Evolutionary conservation across 2,329 filamentous ascomycete species (phyloP), one percentile per base, ranked within the genome.

Genomic region (Hymenoscyphus scutula): DNA sequence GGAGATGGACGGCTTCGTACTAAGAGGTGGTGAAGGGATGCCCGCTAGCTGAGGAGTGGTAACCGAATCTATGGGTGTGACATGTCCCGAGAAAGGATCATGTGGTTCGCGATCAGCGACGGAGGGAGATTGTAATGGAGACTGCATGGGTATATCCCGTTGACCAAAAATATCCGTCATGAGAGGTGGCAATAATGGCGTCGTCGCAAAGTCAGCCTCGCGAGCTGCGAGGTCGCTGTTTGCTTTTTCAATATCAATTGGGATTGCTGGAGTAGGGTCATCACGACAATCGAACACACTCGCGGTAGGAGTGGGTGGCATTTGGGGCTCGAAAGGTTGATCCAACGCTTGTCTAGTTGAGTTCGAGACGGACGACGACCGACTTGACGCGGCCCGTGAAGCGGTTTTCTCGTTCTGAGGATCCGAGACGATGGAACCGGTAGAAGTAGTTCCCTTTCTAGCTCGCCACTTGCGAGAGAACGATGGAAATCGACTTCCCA

Each of bases 81-180:
- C 10, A 25, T 51, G 45, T 27, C 76, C 70, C 17, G 80, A 81
- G 29, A 41, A 41, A 5, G 67, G 65, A 58, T 73, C 71, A 25
- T 64, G 63, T 6, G 66, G 29, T n/a, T 87, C 86, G 19, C 45
- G 19, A 51, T 51, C 45, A 10, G 88, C 90, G 19, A 95, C 84
- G 0, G 87, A 89, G 0, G 92, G 92, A 0, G 92, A 96, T 75
- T 96, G 91, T 29, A 96, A 79, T n/a, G 93, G 92, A 7, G 92
- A 96, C 63, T 90, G 84, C 34, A 89, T 80, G 1, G 83, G 82
- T 0, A 86, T 82, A 51, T 84, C 78, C 41, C 79, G 72, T n/a
- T 72, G 75, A 13, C 75, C 75, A n/a, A 75, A 75, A 7, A 74
- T 76, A 53, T 79, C 76, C 37, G 82, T 87, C 79, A 96, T 84